Evolutionary conservation across 2,329 filamentous ascomycete genomes (phyloP), one percentile per base, ranked within the genome.

Genomic region (Pestalotiopsis sp.): DNA sequence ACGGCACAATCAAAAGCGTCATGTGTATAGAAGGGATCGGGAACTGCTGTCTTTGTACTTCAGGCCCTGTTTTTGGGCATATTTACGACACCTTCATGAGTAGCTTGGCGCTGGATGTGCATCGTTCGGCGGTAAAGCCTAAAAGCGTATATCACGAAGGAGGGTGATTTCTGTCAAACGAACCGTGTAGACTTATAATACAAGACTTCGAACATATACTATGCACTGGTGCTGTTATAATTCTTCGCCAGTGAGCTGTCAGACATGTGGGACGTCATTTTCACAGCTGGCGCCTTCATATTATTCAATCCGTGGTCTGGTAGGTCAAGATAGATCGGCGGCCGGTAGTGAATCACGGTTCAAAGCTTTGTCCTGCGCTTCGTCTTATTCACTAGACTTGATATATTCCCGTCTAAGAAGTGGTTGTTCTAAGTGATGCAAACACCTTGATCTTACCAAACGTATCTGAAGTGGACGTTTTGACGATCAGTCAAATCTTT

Each of bases 401-500:
- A 4, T 45, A 45, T 3, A 36, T 36, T 9, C 6, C 7, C 31
- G 31, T 36, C 31, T 9, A 49, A n/a, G 13, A 12, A 14, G 41
- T 14, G n/a, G n/a, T 5, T 49, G 41, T n/a, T 49, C 41, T 49
- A 2, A 12, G 13, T n/a, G 41, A 14, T 49, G 13, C 59, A 62
- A 38, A 62, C 31, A 36, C 6, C 31, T 36, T 36, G 6, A 17
- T n/a, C 36, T 23, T 66, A 66, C 45, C 52, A 66, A n/a, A 83
- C 78, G 49, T 82, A 81, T 64, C 14, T 75, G 71, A 82, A 82
- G 59, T 82, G 80, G 0, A 79, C 78, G 41, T 84, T 84, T 74
- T 83, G 79, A 71, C 76, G 78, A 67, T 84, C 82, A 38, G 81
- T 83, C 75, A 84, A 71, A 38, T 83, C 81, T 3, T 82, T 82